Evolutionary conservation across 2,329 filamentous ascomycete species (phyloP).

Genomic region (Nannizziopsis barbatae): DNA sequence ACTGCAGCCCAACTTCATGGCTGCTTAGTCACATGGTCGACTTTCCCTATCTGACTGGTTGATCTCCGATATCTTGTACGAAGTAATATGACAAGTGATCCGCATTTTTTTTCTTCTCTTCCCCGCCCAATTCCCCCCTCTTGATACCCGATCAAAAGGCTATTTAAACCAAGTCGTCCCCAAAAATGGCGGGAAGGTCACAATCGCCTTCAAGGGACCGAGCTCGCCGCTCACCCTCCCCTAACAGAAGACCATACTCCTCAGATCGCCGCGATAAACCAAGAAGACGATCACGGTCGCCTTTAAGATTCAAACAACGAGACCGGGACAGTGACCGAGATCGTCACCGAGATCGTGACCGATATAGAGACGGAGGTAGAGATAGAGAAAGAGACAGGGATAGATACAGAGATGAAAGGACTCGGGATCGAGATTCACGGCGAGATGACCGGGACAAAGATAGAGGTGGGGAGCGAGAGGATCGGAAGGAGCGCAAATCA

Average conservation of each 20-base stretch:
- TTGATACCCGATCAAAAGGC: slow-evolving; percentile 4
- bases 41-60: background rate
- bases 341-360: slow-evolving; percentile 22
- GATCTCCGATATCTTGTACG: too few relatives aligned
- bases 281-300: slow-evolving; percentile 13
- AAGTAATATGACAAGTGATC: too few relatives aligned
- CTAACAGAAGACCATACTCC: slow-evolving; percentile 33
- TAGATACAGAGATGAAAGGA: slow-evolving; percentile 17
- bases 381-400: slow-evolving; percentile 14
- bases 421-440: slow-evolving; percentile 16
- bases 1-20: background rate
- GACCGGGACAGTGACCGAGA: slow-evolving; percentile 18
- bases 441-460: slow-evolving; percentile 10
- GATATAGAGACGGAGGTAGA: slow-evolving; percentile 21
- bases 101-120: too few relatives aligned
- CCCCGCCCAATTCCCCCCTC: slow-evolving; percentile 4
- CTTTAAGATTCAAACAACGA: slow-evolving; percentile 24
- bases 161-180: too few relatives aligned
- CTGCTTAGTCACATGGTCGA: background rate
- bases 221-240: too few relatives aligned
- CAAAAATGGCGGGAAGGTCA: too few relatives aligned
- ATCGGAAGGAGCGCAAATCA: slow-evolving; percentile 29
- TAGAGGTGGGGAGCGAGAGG: slow-evolving; percentile 13
- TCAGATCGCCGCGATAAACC: slow-evolving; percentile 45
- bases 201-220: too few relatives aligned